phyloP scores from a whole-genome alignment of 2,329 filamentous ascomycete species.

The Calonectria ilicicola region DNA sequence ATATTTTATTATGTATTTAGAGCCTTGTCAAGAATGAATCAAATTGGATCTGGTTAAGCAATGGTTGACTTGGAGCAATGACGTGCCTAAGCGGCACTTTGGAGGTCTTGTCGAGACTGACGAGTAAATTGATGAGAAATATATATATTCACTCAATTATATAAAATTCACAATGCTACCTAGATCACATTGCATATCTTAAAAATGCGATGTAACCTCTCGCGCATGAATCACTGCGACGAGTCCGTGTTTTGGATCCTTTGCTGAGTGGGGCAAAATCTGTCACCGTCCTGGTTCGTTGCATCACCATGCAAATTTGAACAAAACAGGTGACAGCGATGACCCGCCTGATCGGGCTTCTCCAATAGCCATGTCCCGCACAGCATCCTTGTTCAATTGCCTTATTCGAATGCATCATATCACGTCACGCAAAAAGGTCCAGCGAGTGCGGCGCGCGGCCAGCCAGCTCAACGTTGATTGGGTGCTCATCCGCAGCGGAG shows the following conservation, averaged over 20 bases:
- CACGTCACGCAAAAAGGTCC: conserved; percentile 80
- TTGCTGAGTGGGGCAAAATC: conserved; percentile 4
- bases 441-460: conserved; percentile 71
- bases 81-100: neutral
- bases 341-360: conserved; percentile 1
- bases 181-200: too few species aligned
- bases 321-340: conserved; percentile 5
- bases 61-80: neutral
- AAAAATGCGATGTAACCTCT: neutral
- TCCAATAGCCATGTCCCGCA: conserved; percentile 33
- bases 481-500: conserved; percentile 75
- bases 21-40: neutral
- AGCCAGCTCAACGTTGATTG: conserved; percentile 67
- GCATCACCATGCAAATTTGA: neutral
- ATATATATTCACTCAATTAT: neutral
- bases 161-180: neutral
- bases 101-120: neutral
- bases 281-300: neutral
- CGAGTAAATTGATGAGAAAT: neutral
- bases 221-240: neutral
- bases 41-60: neutral
- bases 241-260: neutral
- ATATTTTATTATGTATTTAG: neutral
- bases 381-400: conserved; percentile 35
- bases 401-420: conserved; percentile 86